Percentiles rank a stretch among this genome's conserved stretches.
Evolutionary conservation across 371 early-diverging fungal species (phyloP).

Genomic region (Choanephora cucurbitarum): DNA sequence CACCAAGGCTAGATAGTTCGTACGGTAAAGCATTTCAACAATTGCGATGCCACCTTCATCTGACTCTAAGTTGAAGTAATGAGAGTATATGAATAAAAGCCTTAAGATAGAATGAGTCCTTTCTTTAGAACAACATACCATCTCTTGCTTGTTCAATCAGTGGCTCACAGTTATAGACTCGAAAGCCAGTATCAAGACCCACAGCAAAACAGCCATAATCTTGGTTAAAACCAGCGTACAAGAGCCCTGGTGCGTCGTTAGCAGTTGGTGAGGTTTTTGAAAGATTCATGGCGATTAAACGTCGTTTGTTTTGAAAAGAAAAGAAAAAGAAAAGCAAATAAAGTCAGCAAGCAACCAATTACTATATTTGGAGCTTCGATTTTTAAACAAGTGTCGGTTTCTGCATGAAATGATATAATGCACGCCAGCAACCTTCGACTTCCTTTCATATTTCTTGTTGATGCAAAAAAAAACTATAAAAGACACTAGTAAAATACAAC

Average conservation of each 20-base stretch:
- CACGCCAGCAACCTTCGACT: too few species aligned
- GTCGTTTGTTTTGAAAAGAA: not conserved
- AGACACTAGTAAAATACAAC: too few species aligned
- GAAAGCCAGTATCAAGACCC: conserved; percentile 88
- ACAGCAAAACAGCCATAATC: conserved; percentile 94
- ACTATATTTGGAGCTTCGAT: too few species aligned
- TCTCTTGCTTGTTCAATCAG: conserved; percentile 79
- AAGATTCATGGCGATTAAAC: conserved; percentile 50
- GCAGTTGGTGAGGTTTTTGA: conserved; percentile 52
- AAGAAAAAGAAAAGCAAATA: too few species aligned
- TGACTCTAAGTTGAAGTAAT: conserved; percentile 56
- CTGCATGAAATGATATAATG: too few species aligned
- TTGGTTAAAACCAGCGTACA: conserved; percentile 74
- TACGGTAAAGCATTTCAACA: conserved; percentile 95
- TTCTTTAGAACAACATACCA: conserved; percentile 45
- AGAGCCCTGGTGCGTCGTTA: conserved; percentile 58
- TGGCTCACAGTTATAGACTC: conserved; percentile 94
- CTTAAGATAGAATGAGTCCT: too few species aligned
- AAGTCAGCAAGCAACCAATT: too few species aligned
- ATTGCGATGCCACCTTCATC: conserved; percentile 88
- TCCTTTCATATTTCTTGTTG: too few species aligned
- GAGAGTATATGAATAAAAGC: conserved; percentile 3
- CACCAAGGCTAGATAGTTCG: conserved; percentile 91
- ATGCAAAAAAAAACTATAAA: too few species aligned
- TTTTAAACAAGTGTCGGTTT: too few species aligned